phyloP scores from a whole-genome alignment of 768 basidiomycete genomes.

The Hygrocybe coccinea region DNA sequence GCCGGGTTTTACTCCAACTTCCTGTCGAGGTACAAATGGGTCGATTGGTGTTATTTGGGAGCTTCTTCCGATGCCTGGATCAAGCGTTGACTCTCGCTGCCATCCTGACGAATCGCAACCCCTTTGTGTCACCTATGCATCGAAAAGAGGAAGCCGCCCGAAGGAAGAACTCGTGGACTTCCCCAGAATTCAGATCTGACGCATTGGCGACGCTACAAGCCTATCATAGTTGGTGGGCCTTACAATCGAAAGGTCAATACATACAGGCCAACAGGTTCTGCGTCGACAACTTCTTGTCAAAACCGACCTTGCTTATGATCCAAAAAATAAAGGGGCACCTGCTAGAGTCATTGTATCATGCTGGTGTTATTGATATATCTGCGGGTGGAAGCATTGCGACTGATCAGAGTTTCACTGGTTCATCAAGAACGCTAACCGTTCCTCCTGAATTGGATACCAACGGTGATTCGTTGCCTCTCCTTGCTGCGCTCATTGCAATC shows the following conservation, averaged over 20 bases:
- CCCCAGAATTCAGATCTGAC: constrained; percentile 79
- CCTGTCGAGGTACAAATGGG: constrained; percentile 91
- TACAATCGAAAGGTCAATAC: constrained; percentile 66
- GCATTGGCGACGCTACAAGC: constrained; percentile 73
- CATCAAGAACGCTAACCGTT: constrained; percentile 38
- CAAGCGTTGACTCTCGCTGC: constrained; percentile 87
- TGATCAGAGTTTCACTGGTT: constrained; percentile 22
- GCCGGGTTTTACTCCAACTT: constrained; percentile 80
- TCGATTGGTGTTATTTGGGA: constrained; percentile 81
- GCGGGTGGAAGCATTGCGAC: constrained; percentile 51
- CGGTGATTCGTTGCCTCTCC: constrained; percentile 65
- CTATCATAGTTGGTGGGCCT: constrained; percentile 74
- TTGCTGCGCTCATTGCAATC: constrained; percentile 79
- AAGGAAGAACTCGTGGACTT: constrained; percentile 74
- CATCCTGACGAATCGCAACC: constrained; percentile 83
- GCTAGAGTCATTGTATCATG: constrained; percentile 67
- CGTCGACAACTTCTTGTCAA: constrained; percentile 80
- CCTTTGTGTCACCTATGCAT: constrained; percentile 80
- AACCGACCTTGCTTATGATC: constrained; percentile 76
- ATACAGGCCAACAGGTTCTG: constrained; percentile 69
- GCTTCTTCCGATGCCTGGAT: constrained; percentile 90
- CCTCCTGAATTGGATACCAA: constrained; percentile 70
- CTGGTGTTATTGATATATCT: constrained; percentile 78
- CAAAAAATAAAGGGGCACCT: constrained; percentile 77
- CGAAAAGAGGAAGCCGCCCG: constrained; percentile 65